Percentiles rank a stretch among this genome's conserved stretches.
Conservation (phyloP, 78 protist genomes). For the Mastigamoeba balamuthi region DNA sequence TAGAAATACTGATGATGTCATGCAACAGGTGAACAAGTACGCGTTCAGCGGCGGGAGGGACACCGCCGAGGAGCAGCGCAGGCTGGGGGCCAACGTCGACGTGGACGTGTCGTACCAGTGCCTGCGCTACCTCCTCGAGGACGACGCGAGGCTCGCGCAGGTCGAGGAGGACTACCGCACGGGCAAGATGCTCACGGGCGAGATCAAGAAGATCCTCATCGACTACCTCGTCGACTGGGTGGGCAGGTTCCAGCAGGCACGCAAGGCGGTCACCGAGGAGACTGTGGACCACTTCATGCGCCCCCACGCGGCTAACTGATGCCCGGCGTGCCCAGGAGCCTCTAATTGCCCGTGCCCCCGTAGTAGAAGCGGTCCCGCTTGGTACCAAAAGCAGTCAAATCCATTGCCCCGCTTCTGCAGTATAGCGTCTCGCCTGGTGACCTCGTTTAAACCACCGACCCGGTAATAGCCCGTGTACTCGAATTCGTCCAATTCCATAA, state of each 20-base stretch:
- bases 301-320: too few relatives aligned
- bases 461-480: too few relatives aligned
- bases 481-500: too few relatives aligned
- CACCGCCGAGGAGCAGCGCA: constrained; percentile 87
- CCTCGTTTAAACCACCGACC: too few relatives aligned
- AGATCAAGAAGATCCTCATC: constrained; percentile 68
- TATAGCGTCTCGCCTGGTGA: too few relatives aligned
- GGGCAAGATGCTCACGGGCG: constrained; percentile 80
- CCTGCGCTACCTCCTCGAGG: constrained; percentile 75
- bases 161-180: constrained; percentile 56
- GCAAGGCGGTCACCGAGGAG: not conserved
- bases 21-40: constrained; percentile 65
- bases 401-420: too few relatives aligned
- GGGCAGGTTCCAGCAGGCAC: not conserved
- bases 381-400: too few relatives aligned
- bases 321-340: too few relatives aligned
- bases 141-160: constrained; percentile 67
- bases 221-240: constrained; percentile 16
- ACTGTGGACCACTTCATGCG: not conserved
- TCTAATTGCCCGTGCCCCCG: too few relatives aligned
- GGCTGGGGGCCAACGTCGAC: constrained; percentile 67
- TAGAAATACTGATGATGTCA: too few relatives aligned
- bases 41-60: constrained; percentile 94
- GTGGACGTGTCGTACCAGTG: constrained; percentile 83
- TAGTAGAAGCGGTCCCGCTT: too few relatives aligned